phyloP scores from a whole-genome alignment of 441 rosid species.

The Mallotus japonicus region DNA sequence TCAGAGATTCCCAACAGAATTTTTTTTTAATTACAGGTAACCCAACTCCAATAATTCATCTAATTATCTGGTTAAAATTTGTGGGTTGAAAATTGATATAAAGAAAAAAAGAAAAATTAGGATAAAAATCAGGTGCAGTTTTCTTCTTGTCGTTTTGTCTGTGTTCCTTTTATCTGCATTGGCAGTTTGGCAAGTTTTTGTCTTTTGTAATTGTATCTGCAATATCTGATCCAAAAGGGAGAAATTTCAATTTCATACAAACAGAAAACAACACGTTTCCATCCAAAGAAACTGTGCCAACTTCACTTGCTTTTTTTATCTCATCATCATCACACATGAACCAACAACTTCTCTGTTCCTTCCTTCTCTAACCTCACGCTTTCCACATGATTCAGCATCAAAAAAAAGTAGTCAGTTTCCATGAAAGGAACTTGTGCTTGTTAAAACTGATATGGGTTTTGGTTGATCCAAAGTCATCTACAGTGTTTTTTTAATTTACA shows the following conservation, averaged over 20 bases:
- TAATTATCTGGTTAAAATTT: background rate
- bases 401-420: conserved; percentile 22
- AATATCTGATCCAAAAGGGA: background rate
- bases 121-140: conserved; percentile 21
- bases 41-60: background rate
- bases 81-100: background rate
- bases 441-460: conserved; percentile 22
- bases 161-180: background rate
- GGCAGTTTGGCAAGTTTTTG: conserved; percentile 5
- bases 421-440: conserved; percentile 24
- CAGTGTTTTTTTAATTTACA: background rate
- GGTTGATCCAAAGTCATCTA: conserved; percentile 31
- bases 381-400: conserved; percentile 27
- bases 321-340: background rate
- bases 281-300: conserved; percentile 11
- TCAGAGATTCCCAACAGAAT: background rate
- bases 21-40: background rate
- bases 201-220: background rate
- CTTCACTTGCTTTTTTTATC: background rate
- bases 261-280: background rate
- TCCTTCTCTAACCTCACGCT: conserved; percentile 24
- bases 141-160: conserved; percentile 30
- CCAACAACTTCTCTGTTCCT: conserved; percentile 9
- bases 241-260: background rate
- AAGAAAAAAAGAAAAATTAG: background rate